Evolutionary conservation across 2,329 filamentous ascomycete species (phyloP).

Genomic region (Hirsutella rhossiliensis): DNA sequence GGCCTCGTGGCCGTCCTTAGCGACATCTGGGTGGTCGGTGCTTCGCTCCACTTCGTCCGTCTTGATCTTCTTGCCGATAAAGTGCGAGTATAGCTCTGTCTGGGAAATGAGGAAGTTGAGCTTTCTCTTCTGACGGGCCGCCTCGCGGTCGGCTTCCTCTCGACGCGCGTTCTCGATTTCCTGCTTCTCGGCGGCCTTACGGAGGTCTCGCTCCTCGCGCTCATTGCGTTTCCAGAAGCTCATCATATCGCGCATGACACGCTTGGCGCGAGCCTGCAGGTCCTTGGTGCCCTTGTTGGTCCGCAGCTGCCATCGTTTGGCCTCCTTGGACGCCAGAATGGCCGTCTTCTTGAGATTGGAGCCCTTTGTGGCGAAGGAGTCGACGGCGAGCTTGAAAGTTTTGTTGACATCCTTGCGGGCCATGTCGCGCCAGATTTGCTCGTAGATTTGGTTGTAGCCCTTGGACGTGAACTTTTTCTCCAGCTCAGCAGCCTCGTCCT

Average conservation of each 20-base stretch:
- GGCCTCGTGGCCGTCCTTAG: constrained; percentile 33
- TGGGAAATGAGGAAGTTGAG: constrained; percentile 99
- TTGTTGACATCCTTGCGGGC: constrained; percentile 90
- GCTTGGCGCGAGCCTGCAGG: constrained; percentile 89
- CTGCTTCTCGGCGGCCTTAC: constrained; percentile 88
- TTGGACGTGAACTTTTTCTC: constrained; percentile 70
- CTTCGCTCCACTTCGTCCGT: constrained; percentile 89
- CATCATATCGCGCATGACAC: constrained; percentile 99
- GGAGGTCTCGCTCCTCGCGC: constrained; percentile 86
- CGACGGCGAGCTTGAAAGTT: constrained; percentile 75
- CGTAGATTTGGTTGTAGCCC: constrained; percentile 92
- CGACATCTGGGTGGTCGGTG: constrained; percentile 67
- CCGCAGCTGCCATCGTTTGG: constrained; percentile 89
- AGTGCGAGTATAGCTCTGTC: constrained; percentile 97
- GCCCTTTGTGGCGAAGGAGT: constrained; percentile 74
- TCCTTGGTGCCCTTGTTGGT: constrained; percentile 99
- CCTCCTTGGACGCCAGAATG: constrained; percentile 92
- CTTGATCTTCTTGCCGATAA: constrained; percentile 98
- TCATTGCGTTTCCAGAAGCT: constrained; percentile 99
- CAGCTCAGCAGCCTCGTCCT: constrained; percentile 38
- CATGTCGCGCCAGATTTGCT: constrained; percentile 93
- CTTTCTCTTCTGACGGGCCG: constrained; percentile 94
- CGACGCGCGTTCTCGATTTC: constrained; percentile 95
- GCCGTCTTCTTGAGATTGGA: constrained; percentile 98
- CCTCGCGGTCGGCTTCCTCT: constrained; percentile 93